These are phyloP conservation scores for Thermothelomyces thermophilus DNA, from an alignment of 2,329 filamentous ascomycete species.

Conservation along the genomic window DNA sequence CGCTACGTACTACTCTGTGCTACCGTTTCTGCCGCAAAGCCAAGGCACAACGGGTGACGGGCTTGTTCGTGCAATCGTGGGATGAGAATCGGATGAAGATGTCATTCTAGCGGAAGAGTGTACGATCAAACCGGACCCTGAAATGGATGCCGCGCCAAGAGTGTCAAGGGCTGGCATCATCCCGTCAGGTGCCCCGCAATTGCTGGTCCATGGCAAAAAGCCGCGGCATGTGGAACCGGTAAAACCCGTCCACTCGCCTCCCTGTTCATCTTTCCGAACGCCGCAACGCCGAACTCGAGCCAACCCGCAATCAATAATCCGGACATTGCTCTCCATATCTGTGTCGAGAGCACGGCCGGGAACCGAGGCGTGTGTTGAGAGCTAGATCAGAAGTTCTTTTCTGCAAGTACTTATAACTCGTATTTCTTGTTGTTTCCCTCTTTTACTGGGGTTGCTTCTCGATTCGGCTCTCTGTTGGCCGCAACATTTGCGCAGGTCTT, in stretches of 20 bases:
- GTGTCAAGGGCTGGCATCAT: slow-evolving; percentile 5
- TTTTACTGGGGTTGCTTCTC: background rate
- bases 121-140: too few species aligned
- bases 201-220: background rate
- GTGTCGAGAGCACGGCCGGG: background rate
- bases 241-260: background rate
- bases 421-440: too few species aligned
- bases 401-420: too few species aligned
- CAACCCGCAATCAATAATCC: background rate
- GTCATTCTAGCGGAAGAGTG: too few species aligned
- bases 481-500: background rate
- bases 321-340: too few species aligned
- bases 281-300: slow-evolving; percentile 9
- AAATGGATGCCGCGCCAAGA: background rate
- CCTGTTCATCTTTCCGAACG: slow-evolving; percentile 2
- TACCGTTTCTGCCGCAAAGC: too few species aligned
- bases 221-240: slow-evolving; percentile 9
- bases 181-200: background rate
- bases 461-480: background rate
- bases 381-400: too few species aligned
- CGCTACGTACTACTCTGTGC: too few species aligned
- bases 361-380: background rate
- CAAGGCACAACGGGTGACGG: too few species aligned
- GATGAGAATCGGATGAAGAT: too few species aligned
- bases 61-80: too few species aligned